Evolutionary conservation across 192 early-diverging fungal species (phyloP), one percentile per base, ranked within the genome.

Genomic region (Rhizophagus sp.): DNA sequence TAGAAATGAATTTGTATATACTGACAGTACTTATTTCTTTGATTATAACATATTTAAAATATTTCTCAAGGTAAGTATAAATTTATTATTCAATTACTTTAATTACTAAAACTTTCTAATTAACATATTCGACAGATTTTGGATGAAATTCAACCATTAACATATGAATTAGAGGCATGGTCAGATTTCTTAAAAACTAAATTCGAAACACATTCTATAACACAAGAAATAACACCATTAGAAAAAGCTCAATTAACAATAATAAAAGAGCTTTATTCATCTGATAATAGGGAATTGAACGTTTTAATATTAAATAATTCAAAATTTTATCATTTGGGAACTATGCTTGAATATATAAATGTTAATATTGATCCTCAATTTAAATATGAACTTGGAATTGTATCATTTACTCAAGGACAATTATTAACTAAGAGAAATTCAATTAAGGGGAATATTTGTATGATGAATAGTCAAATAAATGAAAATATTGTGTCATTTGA

Each of bases 291-390:
- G 3, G 6, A 57, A 22, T 30, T 86, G 34, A 75, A 82, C 7
- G 85, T 84, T 52, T 77, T 86, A 80, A 81, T 84, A 15, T 70
- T 86, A 27, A 84, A 86, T 33, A 74, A 81, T 27, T 84, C 83
- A 15, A 84, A 83, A 68, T 86, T 86, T 57, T 83, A 86, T 66
- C 85, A 86, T 41, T 25, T 86, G 4, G 85, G 85, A 22, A 86
- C 83, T 7, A 84, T 84, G 85, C 47, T 73, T 22, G 85, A 86
- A 67, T 86, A 82, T 70, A 57, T 86, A 9, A 73, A 69, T 22
- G 75, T 47, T 47, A 62, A 9, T 62, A 44, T 33, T 83, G 81
- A 86, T 47, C 22, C 11, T 15, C 34, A 77, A 0, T 86, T 86
- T 61, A 80, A 81, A 77, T 52, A 62, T 3, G 78, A 84, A 41